phyloP scores from a whole-genome alignment of 495 filamentous ascomycete species.

The Xylaria flabelliformis region DNA sequence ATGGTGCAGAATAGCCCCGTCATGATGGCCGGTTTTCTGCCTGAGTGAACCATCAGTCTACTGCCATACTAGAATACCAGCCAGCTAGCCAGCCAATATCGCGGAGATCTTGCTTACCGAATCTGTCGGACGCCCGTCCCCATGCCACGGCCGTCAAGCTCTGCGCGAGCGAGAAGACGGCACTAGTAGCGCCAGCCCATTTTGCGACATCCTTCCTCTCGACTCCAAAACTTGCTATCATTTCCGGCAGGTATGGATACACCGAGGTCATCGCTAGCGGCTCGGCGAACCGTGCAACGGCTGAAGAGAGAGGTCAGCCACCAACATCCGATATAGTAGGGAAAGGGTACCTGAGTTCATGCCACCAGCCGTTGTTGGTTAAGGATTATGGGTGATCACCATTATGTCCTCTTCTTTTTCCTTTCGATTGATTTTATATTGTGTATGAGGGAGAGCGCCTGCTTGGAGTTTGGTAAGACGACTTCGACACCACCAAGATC shows the following conservation, averaged over 20 bases:
- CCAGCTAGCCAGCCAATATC: not conserved
- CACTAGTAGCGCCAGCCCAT: slow-evolving; percentile 76
- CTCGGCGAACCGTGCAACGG: slow-evolving; percentile 83
- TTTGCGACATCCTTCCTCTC: slow-evolving; percentile 72
- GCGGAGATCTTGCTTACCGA: slow-evolving; percentile 44
- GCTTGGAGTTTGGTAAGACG: slow-evolving; percentile 26
- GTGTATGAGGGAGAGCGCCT: slow-evolving; percentile 3
- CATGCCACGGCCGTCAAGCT: slow-evolving; percentile 76
- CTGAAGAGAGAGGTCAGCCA: slow-evolving; percentile 49
- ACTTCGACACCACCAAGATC: slow-evolving; percentile 30
- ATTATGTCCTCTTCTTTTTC: not conserved
- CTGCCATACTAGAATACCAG: not conserved
- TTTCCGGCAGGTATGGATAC: slow-evolving; percentile 89
- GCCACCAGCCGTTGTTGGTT: not conserved
- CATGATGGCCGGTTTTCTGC: slow-evolving; percentile 78
- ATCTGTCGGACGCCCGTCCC: slow-evolving; percentile 76
- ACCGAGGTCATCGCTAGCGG: slow-evolving; percentile 82
- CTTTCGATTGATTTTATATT: slow-evolving; percentile 13
- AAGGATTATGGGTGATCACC: not conserved
- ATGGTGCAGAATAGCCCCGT: slow-evolving; percentile 74
- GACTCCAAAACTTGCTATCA: slow-evolving; percentile 82
- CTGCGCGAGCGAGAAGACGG: slow-evolving; percentile 76
- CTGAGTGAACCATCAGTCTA: not conserved
- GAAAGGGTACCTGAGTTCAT: slow-evolving; percentile 14
- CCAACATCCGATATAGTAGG: slow-evolving; percentile 7